Evolutionary conservation across 2,329 filamentous ascomycete genomes (phyloP), one percentile per base, ranked within the genome.

Genomic region (Colletotrichum trifolii): DNA sequence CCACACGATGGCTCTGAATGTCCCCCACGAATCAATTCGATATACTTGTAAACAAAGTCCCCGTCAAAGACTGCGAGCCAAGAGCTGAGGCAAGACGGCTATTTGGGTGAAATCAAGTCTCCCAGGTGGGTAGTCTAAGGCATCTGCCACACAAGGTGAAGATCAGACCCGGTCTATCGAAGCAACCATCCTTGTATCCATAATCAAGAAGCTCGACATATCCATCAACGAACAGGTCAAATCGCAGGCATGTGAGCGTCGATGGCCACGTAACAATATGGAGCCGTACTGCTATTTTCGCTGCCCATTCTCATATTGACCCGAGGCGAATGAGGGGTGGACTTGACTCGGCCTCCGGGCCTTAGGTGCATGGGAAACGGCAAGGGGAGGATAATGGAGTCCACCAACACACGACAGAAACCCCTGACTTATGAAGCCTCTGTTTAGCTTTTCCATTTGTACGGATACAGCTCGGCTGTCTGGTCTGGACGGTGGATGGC

Each of bases 331-430:
- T 43, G 52, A 56, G 25, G 46, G 45, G 33, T 34, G 34, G 15
- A 35, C 63, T 61, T 66, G 63, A 62, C 63, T 66, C 63, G 63
- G 58, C 63, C 40, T 52, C 56, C 36, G 25, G 36, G 11, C 57
- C 50, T 50, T 4, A 25, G 25, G 25, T 25, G 25, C 25, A 25
- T 25, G 25, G 49, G 45, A 42, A 57, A 46, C 35, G 36, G 35
- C 15, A 58, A 17, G 33, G 46, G 35, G 45, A 39, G 40, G n/a
- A 54, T 39, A 43, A 39, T 43, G n/a, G 39, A 12, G 11, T n/a
- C 13, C 12, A 6, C 34, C 11, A 15, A 34, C 3, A 54, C 52
- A 34, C 38, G 6, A n/a, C 8, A 49, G 15, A 33, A 33, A 40
- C 63, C 62, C 58, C 63, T 55, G 53, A 49, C 15, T 25, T 39